Conservation (phyloP, 495 filamentous ascomycete genomes). For the Letharia lupina region DNA sequence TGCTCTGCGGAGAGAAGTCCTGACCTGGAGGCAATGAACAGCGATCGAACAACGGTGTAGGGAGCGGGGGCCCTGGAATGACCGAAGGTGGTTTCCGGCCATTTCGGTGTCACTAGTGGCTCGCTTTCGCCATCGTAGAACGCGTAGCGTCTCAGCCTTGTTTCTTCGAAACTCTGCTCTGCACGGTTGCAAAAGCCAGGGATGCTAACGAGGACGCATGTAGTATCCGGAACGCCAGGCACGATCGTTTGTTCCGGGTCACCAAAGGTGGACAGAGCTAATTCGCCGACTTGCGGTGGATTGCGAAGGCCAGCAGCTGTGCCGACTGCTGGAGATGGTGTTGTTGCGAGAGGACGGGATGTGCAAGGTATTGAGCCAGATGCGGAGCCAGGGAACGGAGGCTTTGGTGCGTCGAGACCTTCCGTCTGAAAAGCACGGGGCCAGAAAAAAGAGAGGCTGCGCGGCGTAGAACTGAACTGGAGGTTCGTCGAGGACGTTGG, state of each 20-base stretch:
- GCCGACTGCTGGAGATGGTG: not conserved
- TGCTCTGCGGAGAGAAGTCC: not conserved
- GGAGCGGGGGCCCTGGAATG: not conserved
- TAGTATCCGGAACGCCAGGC: too few species aligned
- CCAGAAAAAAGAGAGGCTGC: too few species aligned
- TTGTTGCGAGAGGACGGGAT: too few species aligned
- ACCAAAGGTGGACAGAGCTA: not conserved
- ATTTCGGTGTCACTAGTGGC: not conserved
- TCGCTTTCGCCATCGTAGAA: not conserved
- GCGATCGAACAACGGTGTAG: not conserved
- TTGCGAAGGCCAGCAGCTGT: not conserved
- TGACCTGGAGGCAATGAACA: not conserved
- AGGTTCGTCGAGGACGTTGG: not conserved
- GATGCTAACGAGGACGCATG: not conserved
- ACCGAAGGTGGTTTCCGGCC: not conserved
- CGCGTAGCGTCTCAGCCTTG: not conserved
- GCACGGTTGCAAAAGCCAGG: not conserved
- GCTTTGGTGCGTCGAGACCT: too few species aligned
- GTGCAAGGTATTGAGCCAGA: too few species aligned
- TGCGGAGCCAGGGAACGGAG: too few species aligned
- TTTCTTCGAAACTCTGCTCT: not conserved
- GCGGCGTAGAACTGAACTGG: not conserved
- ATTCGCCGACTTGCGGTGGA: not conserved
- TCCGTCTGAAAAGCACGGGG: too few species aligned
- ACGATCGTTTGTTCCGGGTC: not conserved